A percentile compares a stretch with the other conserved stretches of the same genome.
Evolutionary conservation across 2,329 filamentous ascomycete species (phyloP).

Genomic region (Tricladium varicosporioides): DNA sequence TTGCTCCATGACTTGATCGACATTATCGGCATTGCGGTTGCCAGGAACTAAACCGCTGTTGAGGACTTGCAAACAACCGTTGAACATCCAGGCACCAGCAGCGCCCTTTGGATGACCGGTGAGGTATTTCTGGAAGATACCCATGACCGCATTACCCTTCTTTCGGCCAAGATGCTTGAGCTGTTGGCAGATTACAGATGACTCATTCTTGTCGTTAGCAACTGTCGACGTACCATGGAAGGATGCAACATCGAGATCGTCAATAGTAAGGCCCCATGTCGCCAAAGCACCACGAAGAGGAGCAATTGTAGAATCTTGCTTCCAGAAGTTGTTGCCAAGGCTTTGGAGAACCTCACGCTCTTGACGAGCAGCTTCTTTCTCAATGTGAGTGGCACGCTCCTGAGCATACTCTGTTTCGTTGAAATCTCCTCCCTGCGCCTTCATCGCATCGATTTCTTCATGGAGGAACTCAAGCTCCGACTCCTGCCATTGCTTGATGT

Average conservation of each 20-base stretch:
- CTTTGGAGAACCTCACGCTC: constrained; percentile 91
- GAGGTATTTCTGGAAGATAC: constrained; percentile 99
- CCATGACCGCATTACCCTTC: constrained; percentile 94
- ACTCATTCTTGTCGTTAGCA: constrained; percentile 99
- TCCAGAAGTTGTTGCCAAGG: constrained; percentile 99
- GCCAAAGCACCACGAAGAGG: constrained; percentile 93
- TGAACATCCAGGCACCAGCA: constrained; percentile 99
- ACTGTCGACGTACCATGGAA: constrained; percentile 99
- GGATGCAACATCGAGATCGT: constrained; percentile 90
- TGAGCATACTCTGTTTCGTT: constrained; percentile 82
- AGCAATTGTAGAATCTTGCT: constrained; percentile 87
- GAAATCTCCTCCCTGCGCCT: constrained; percentile 72
- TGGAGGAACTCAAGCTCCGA: constrained; percentile 90
- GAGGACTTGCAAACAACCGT: constrained; percentile 92
- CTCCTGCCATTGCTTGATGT: constrained; percentile 96
- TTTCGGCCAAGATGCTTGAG: constrained; percentile 89
- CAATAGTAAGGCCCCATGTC: constrained; percentile 96
- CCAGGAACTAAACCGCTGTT: constrained; percentile 93
- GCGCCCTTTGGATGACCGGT: constrained; percentile 99
- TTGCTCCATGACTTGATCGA: constrained; percentile 94
- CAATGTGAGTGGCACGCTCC: constrained; percentile 82
- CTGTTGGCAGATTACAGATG: constrained; percentile 94
- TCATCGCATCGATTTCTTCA: constrained; percentile 90
- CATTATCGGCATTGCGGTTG: constrained; percentile 97
- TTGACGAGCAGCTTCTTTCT: constrained; percentile 82